Conservation (phyloP, 2,329 filamentous ascomycete species). For the Fusarium kyushuense region DNA sequence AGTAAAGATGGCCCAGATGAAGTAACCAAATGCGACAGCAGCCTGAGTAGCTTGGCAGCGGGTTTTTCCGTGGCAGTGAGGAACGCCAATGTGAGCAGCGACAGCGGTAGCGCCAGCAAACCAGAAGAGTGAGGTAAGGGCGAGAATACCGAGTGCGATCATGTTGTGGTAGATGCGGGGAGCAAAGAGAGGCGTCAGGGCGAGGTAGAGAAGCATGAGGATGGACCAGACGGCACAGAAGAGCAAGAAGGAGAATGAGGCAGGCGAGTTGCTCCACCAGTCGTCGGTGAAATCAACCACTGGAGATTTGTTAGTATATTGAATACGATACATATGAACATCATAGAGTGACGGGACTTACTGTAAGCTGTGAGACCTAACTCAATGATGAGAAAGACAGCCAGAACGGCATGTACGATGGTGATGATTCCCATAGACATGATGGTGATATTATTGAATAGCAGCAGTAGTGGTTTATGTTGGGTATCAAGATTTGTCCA, state of each 20-base stretch:
- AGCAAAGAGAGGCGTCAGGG: slow-evolving; percentile 73
- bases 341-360: slow-evolving; percentile 55
- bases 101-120: slow-evolving; percentile 86
- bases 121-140: slow-evolving; percentile 86
- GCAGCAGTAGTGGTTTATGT: background rate
- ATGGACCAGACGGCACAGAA: slow-evolving; percentile 84
- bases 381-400: slow-evolving; percentile 77
- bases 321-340: background rate
- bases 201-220: slow-evolving; percentile 76
- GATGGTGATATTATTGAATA: slow-evolving; percentile 31
- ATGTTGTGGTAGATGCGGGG: slow-evolving; percentile 71
- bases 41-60: slow-evolving; percentile 73
- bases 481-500: background rate
- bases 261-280: slow-evolving; percentile 57
- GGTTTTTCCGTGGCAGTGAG: slow-evolving; percentile 63
- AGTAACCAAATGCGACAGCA: slow-evolving; percentile 73
- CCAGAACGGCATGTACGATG: slow-evolving; percentile 75
- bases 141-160: slow-evolving; percentile 75
- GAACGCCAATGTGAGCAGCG: slow-evolving; percentile 71
- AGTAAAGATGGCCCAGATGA: slow-evolving; percentile 68
- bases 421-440: slow-evolving; percentile 69
- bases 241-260: slow-evolving; percentile 79
- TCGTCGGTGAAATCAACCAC: slow-evolving; percentile 54
- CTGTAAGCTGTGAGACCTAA: slow-evolving; percentile 81
- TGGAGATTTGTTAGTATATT: slow-evolving; percentile 22